phyloP scores from a whole-genome alignment of 768 basidiomycete species.

The Suillus bovinus region DNA sequence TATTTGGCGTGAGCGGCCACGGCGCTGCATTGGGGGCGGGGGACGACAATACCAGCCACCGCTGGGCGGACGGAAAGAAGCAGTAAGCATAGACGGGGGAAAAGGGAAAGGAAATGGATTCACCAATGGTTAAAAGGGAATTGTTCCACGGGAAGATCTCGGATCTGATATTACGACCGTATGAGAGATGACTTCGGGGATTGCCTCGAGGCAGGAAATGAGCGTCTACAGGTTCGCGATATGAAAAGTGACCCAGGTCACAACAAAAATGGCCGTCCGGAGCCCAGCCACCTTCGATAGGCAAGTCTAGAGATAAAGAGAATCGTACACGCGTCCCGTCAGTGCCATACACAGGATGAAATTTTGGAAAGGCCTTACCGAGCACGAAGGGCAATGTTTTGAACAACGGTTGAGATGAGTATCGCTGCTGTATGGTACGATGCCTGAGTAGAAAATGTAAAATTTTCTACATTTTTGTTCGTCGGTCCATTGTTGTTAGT shows the following conservation, averaged over 20 bases:
- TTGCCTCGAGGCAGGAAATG: conserved; percentile 25
- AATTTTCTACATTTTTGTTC: background rate
- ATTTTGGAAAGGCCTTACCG: background rate
- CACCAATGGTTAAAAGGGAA: conserved; percentile 18
- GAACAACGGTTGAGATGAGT: background rate
- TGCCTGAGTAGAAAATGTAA: background rate
- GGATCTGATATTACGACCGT: conserved; percentile 12
- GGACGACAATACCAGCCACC: conserved; percentile 25
- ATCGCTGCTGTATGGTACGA: background rate
- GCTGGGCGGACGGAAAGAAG: conserved; percentile 23
- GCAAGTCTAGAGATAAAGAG: conserved; percentile 7
- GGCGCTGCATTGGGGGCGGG: conserved; percentile 28
- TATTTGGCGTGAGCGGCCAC: conserved; percentile 45
- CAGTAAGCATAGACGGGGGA: conserved; percentile 23
- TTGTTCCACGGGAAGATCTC: conserved; percentile 12
- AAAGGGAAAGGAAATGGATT: conserved; percentile 13
- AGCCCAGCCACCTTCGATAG: conserved; percentile 6
- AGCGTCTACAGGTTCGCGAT: conserved; percentile 13
- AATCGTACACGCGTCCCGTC: conserved; percentile 5
- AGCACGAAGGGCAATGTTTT: background rate
- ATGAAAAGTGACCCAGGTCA: conserved; percentile 5
- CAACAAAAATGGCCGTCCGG: conserved; percentile 1
- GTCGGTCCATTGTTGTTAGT: background rate
- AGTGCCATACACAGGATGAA: conserved; percentile 5
- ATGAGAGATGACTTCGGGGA: conserved; percentile 12